Percentiles rank a stretch among this genome's conserved stretches.
These are phyloP conservation scores for Penicillium ucsense DNA, from an alignment of 495 filamentous ascomycete species.

Conservation along the genomic window DNA sequence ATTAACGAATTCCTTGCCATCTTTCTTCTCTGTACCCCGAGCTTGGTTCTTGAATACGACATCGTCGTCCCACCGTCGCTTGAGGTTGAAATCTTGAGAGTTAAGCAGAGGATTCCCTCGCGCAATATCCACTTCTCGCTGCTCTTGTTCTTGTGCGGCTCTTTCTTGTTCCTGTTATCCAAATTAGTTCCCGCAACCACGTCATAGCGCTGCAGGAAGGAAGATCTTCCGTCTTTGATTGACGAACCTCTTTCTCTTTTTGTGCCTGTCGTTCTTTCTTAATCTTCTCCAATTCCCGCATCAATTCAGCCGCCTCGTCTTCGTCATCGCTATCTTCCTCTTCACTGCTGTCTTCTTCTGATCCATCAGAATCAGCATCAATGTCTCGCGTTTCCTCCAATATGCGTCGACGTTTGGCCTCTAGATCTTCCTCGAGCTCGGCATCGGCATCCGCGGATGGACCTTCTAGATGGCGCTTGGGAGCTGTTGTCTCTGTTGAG, in stretches of 20 bases:
- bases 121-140: slow-evolving; percentile 80
- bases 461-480: slow-evolving; percentile 62
- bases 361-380: slow-evolving; percentile 77
- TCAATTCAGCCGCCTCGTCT: slow-evolving; percentile 82
- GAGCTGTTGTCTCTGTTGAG: slow-evolving; percentile 23
- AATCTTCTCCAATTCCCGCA: slow-evolving; percentile 91
- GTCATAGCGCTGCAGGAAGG: too few species aligned
- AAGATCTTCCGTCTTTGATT: not conserved
- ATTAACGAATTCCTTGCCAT: slow-evolving; percentile 95
- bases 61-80: slow-evolving; percentile 85
- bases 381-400: slow-evolving; percentile 82
- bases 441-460: slow-evolving; percentile 21
- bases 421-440: slow-evolving; percentile 46
- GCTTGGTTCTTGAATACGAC: slow-evolving; percentile 99
- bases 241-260: slow-evolving; percentile 64
- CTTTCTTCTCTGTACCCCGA: slow-evolving; percentile 85
- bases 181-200: too few species aligned
- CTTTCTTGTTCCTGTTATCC: slow-evolving; percentile 56
- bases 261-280: slow-evolving; percentile 80
- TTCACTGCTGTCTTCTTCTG: slow-evolving; percentile 59
- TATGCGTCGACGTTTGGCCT: slow-evolving; percentile 77
- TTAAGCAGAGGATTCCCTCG: slow-evolving; percentile 89
- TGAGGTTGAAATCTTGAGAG: slow-evolving; percentile 39
- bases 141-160: slow-evolving; percentile 66
- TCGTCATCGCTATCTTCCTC: slow-evolving; percentile 64